A percentile compares a stretch with the other conserved stretches of the same genome.
These are phyloP conservation scores for Leishmania arabica DNA, from an alignment of 208 protist genomes.

Conservation along the genomic window DNA sequence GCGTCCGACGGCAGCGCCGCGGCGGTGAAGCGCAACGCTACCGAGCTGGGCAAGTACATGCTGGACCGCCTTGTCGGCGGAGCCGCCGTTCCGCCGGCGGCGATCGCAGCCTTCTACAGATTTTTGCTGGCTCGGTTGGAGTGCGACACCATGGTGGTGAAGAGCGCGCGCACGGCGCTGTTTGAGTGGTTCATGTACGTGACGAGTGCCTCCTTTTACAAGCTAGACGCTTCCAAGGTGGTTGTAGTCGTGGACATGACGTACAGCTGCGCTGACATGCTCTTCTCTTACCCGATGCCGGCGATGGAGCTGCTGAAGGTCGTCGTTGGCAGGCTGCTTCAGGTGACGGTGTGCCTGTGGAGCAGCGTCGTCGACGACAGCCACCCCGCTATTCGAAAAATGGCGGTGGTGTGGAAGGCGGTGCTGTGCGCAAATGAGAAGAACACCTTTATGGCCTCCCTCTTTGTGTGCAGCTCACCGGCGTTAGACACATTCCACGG, in stretches of 20 bases:
- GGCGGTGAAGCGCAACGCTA: slow-evolving; percentile 43
- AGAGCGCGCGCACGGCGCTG: slow-evolving; percentile 36
- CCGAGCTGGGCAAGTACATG: slow-evolving; percentile 56
- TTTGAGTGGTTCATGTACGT: slow-evolving; percentile 75
- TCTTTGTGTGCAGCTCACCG: slow-evolving; percentile 18
- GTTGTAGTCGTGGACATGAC: slow-evolving; percentile 43
- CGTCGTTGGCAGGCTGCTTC: slow-evolving; percentile 43
- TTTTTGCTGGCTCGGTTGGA: slow-evolving; percentile 39
- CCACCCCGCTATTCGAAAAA: slow-evolving; percentile 21
- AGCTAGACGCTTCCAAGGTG: slow-evolving; percentile 36
- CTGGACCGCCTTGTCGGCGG: slow-evolving; percentile 63
- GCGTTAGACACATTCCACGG: slow-evolving; percentile 13
- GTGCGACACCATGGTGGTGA: slow-evolving; percentile 29
- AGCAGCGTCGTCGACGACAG: slow-evolving; percentile 13
- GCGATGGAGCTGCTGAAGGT: slow-evolving; percentile 43
- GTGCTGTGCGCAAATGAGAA: slow-evolving; percentile 35
- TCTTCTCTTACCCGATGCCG: slow-evolving; percentile 57
- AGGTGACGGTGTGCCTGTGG: slow-evolving; percentile 44
- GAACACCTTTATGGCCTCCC: slow-evolving; percentile 5
- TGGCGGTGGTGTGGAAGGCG: slow-evolving; percentile 45
- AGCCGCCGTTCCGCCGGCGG: slow-evolving; percentile 41
- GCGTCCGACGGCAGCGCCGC: slow-evolving; percentile 12
- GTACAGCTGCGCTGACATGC: slow-evolving; percentile 36
- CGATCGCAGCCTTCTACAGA: slow-evolving; percentile 43
- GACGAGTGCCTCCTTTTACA: slow-evolving; percentile 42